Evolutionary conservation across 257 asterid species (phyloP), one percentile per base, ranked within the genome.

Genomic region (Asclepias syriaca): DNA sequence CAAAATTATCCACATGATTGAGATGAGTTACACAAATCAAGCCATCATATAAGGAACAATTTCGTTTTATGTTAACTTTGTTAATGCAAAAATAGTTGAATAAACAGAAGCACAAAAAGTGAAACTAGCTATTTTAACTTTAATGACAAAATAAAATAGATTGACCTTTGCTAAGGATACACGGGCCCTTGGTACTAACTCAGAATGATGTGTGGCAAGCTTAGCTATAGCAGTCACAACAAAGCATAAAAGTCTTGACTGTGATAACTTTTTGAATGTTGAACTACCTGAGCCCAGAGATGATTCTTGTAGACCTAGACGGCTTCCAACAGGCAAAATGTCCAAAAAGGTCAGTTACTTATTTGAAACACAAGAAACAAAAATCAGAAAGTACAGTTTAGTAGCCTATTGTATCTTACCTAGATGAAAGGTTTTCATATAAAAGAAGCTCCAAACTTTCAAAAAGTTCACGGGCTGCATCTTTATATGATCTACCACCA

Each of bases 201-300:
- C 97, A 4, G 88, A 90, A 80, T 90, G 96, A 81, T 75, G 89
- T 9, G 96, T 89, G 70, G 97, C 95, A 61, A 90, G 96, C 75
- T 93, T 93, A 65, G 98, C 95, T 78, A 93, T 89, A 74, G 98
- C 96, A 29, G 96, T 90, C 79, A 90, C 93, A 72, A 93, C 98
- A 64, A 93, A 93, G 83, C 98, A 93, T 19, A 93, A 80, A 66
- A 93, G 90, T 88, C 98, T 93, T 6, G 94, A 90, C 80, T 90
- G 97, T 68, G 90, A 89, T 49, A 96, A 83, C 81, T 86, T 93
- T 84, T 89, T 81, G 78, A 78, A 79, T 40, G 81, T 81, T 59
- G 88, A 79, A 74, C 93, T 71, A 67, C 86, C 88, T 49, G 98
- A 86, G 69, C 96, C 92, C 69, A 53, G 85, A 71, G 85, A 75